These are phyloP conservation scores for Diutina pseudorugosa DNA, from an alignment of 1,139 yeast species.

Conservation along the genomic window DNA sequence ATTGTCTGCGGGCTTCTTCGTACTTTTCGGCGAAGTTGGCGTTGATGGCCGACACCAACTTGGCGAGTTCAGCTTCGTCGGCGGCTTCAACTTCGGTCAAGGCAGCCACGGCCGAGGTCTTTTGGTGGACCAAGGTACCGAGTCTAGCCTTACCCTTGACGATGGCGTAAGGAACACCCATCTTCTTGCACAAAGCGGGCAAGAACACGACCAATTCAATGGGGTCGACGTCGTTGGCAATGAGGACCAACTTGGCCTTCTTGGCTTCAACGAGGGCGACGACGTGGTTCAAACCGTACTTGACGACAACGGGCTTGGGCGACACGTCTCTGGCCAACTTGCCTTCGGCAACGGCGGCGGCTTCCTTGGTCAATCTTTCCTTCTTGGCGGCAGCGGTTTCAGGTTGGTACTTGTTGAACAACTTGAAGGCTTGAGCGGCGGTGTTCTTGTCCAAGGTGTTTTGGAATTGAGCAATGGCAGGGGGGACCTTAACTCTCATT, in stretches of 20 bases:
- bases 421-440: conserved; percentile 92
- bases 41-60: conserved; percentile 83
- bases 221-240: conserved; percentile 98
- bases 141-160: conserved; percentile 98
- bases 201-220: conserved; percentile 92
- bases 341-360: conserved; percentile 97
- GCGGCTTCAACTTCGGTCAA: conserved; percentile 87
- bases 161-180: conserved; percentile 98
- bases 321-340: conserved; percentile 92
- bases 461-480: conserved; percentile 94
- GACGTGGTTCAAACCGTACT: conserved; percentile 98
- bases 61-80: conserved; percentile 90
- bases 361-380: conserved; percentile 97
- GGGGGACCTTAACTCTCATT: conserved; percentile 96
- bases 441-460: conserved; percentile 95
- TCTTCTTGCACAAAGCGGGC: conserved; percentile 97
- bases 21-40: conserved; percentile 86
- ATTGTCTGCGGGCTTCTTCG: conserved; percentile 94
- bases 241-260: conserved; percentile 92
- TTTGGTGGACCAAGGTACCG: conserved; percentile 94
- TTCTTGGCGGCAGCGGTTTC: conserved; percentile 95
- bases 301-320: conserved; percentile 90
- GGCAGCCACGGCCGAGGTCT: conserved; percentile 95
- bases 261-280: conserved; percentile 83
- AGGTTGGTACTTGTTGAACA: conserved; percentile 97